Evolutionary conservation across 1,284 basidiomycete genomes (phyloP).

Genomic region (Ceratobasidium sp.): DNA sequence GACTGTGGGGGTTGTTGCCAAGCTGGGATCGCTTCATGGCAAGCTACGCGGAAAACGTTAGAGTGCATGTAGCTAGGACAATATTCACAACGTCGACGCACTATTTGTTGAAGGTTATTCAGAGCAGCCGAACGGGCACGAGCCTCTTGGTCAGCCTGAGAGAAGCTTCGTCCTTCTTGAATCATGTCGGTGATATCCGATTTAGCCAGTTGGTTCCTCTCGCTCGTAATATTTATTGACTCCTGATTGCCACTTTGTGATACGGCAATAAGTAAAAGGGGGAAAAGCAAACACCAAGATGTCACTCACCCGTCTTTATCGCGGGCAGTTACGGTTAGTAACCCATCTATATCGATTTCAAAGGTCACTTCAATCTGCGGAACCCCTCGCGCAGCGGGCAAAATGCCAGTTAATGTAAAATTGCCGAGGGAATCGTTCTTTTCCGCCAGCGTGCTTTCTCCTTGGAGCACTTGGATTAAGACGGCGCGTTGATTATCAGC

Average conservation of each 20-base stretch:
- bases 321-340: conserved; percentile 94
- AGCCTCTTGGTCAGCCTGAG: conserved; percentile 94
- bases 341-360: conserved; percentile 97
- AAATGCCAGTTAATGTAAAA: conserved; percentile 97
- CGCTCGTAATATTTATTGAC: conserved; percentile 72
- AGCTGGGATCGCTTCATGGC: background rate
- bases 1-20: conserved; percentile 80
- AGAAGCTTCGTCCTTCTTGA: conserved; percentile 97
- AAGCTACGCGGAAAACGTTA: too few relatives aligned
- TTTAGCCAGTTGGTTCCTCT: conserved; percentile 73
- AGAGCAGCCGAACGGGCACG: conserved; percentile 91
- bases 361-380: conserved; percentile 97
- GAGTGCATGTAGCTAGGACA: too few relatives aligned
- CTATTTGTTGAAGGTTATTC: conserved; percentile 80
- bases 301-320: conserved; percentile 94
- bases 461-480: conserved; percentile 85
- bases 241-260: conserved; percentile 63
- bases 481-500: conserved; percentile 99
- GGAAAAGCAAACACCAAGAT: background rate
- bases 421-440: conserved; percentile 77
- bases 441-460: conserved; percentile 69
- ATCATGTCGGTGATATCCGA: conserved; percentile 98
- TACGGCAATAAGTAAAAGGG: conserved; percentile 75
- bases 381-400: conserved; percentile 96
- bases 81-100: conserved; percentile 63